Conservation (phyloP, 441 rosid genomes). For the Gossypium lobatum region DNA sequence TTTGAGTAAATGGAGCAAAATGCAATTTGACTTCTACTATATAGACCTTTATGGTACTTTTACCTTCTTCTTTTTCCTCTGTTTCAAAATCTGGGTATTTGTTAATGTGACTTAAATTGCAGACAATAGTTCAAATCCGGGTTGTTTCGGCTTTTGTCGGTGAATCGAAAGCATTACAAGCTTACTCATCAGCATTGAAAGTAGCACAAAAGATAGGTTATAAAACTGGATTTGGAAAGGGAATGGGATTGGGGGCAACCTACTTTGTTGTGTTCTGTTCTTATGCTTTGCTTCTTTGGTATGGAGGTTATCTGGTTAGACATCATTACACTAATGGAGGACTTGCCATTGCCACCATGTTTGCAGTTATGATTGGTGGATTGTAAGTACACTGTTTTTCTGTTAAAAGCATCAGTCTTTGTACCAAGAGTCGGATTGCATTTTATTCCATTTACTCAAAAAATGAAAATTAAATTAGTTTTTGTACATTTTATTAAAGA, state of each 20-base stretch:
- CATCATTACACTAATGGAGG: slow-evolving; percentile 97
- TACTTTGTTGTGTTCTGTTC: slow-evolving; percentile 95
- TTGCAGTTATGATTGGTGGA: slow-evolving; percentile 98
- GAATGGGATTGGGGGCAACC: slow-evolving; percentile 96
- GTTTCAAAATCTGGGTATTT: slow-evolving; percentile 25
- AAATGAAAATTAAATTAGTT: too few relatives aligned
- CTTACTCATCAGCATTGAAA: slow-evolving; percentile 76
- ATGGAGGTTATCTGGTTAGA: slow-evolving; percentile 92
- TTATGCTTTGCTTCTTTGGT: slow-evolving; percentile 96
- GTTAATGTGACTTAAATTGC: slow-evolving; percentile 33
- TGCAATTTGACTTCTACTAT: too few relatives aligned
- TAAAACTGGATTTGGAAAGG: slow-evolving; percentile 82
- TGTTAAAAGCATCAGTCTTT: too few relatives aligned
- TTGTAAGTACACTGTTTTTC: slow-evolving; percentile 47
- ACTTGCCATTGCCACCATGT: slow-evolving; percentile 96
- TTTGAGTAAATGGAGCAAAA: too few relatives aligned
- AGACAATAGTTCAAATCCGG: slow-evolving; percentile 93
- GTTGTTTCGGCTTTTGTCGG: slow-evolving; percentile 89
- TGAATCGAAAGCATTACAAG: slow-evolving; percentile 82
- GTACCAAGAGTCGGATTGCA: too few relatives aligned
- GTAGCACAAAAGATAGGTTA: slow-evolving; percentile 81
- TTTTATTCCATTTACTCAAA: too few relatives aligned
- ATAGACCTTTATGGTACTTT: slow-evolving; percentile 2
- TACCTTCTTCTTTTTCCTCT: slow-evolving; percentile 1
- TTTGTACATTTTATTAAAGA: too few relatives aligned